Conservation (phyloP, 805 yeast species). For the Barnettozyma wickerhamii region DNA sequence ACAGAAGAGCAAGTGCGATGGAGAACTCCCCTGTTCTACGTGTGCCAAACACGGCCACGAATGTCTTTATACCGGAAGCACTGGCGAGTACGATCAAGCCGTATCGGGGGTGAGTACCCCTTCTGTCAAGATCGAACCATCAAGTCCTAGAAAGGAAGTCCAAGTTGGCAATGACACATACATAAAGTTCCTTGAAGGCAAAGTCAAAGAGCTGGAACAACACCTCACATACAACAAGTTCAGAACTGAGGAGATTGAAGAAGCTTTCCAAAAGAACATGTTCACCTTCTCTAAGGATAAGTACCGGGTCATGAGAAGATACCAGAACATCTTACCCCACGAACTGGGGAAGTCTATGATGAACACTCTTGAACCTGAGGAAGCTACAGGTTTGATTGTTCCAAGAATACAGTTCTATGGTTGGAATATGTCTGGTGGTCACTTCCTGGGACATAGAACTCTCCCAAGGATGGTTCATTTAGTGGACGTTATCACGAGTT, state of each 20-base stretch:
- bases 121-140: too few species aligned
- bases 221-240: slow-evolving; percentile 10
- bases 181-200: slow-evolving; percentile 34
- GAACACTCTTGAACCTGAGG: slow-evolving; percentile 31
- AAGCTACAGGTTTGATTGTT: slow-evolving; percentile 30
- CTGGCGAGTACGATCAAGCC: too few species aligned
- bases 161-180: slow-evolving; percentile 20
- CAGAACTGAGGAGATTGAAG: slow-evolving; percentile 9
- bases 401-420: slow-evolving; percentile 61
- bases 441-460: slow-evolving; percentile 37
- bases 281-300: slow-evolving; percentile 34
- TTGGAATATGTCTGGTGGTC: slow-evolving; percentile 62
- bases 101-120: too few species aligned
- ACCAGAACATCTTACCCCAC: slow-evolving; percentile 38
- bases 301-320: slow-evolving; percentile 44
- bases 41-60: slow-evolving; percentile 29
- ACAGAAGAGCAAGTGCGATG: slow-evolving; percentile 56
- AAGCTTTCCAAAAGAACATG: slow-evolving; percentile 19
- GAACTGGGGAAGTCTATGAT: slow-evolving; percentile 35
- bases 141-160: too few species aligned
- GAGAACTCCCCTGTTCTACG: slow-evolving; percentile 44
- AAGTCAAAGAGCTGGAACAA: slow-evolving; percentile 36
- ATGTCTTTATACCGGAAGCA: slow-evolving; percentile 10
- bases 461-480: slow-evolving; percentile 25
- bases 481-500: slow-evolving; percentile 20